Percentiles rank a stretch among this genome's conserved stretches.
These are phyloP conservation scores for Arthrobotrys pseudoclavata DNA, from an alignment of 2,329 filamentous ascomycete genomes.

Conservation along the genomic window DNA sequence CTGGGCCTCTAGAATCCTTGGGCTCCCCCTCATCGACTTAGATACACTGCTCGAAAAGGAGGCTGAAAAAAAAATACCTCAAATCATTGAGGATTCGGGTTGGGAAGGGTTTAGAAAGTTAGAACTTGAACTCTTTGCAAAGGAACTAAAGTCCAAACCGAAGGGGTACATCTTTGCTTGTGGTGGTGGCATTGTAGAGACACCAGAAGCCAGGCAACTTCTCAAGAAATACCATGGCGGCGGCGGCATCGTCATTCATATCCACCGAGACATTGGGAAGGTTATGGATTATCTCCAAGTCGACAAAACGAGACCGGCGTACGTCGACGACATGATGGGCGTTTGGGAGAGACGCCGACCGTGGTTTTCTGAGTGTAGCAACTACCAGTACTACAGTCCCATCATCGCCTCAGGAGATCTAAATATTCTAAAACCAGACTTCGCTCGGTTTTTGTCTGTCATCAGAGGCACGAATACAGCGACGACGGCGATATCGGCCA, in stretches of 20 bases:
- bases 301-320: slow-evolving; percentile 92
- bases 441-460: slow-evolving; percentile 78
- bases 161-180: slow-evolving; percentile 88
- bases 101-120: slow-evolving; percentile 90
- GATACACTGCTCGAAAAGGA: slow-evolving; percentile 86
- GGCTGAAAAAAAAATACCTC: slow-evolving; percentile 81
- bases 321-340: slow-evolving; percentile 89
- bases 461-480: slow-evolving; percentile 76
- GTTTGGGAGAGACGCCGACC: slow-evolving; percentile 91
- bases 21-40: slow-evolving; percentile 84
- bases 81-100: slow-evolving; percentile 81
- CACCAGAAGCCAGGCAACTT: slow-evolving; percentile 80
- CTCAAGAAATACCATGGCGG: slow-evolving; percentile 79
- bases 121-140: slow-evolving; percentile 80
- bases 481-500: slow-evolving; percentile 72
- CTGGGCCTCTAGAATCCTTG: slow-evolving; percentile 83
- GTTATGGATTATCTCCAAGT: slow-evolving; percentile 89
- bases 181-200: slow-evolving; percentile 93
- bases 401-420: slow-evolving; percentile 71
- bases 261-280: slow-evolving; percentile 87
- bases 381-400: slow-evolving; percentile 91
- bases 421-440: slow-evolving; percentile 75
- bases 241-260: slow-evolving; percentile 86
- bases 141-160: slow-evolving; percentile 80
- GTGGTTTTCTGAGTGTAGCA: slow-evolving; percentile 94